phyloP scores from a whole-genome alignment of 2,329 filamentous ascomycete species.

The Neopestalotiopsis rosae region DNA sequence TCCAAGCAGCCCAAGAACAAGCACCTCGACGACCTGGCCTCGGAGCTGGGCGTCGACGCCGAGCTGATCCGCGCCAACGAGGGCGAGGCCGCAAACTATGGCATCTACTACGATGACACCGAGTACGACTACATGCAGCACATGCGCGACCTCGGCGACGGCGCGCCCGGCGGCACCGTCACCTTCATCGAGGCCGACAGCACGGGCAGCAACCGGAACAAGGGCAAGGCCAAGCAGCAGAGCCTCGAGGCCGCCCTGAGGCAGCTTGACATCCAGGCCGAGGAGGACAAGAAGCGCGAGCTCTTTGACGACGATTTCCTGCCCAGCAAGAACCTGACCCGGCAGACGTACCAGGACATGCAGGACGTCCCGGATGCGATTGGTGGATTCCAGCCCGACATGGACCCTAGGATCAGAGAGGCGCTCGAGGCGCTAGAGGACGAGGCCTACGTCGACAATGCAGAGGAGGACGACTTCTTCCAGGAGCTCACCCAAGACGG shows the following conservation, averaged over 20 bases:
- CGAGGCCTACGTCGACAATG: slow-evolving; percentile 87
- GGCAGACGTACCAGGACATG: slow-evolving; percentile 86
- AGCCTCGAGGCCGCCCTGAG: slow-evolving; percentile 83
- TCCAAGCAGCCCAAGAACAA: slow-evolving; percentile 56
- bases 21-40: slow-evolving; percentile 75
- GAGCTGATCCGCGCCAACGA: slow-evolving; percentile 81
- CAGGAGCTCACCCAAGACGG: slow-evolving; percentile 71
- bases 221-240: slow-evolving; percentile 73
- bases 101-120: slow-evolving; percentile 93
- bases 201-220: slow-evolving; percentile 59
- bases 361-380: slow-evolving; percentile 92
- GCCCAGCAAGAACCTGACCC: slow-evolving; percentile 78
- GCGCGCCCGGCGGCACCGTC: slow-evolving; percentile 68
- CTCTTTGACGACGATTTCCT: slow-evolving; percentile 77
- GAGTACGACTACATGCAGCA: slow-evolving; percentile 99
- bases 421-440: slow-evolving; percentile 93
- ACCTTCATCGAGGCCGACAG: slow-evolving; percentile 81
- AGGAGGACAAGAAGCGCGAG: slow-evolving; percentile 49
- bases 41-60: slow-evolving; percentile 73
- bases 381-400: slow-evolving; percentile 93
- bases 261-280: slow-evolving; percentile 57
- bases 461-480: slow-evolving; percentile 78
- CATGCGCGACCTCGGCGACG: slow-evolving; percentile 82
- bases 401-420: slow-evolving; percentile 92
- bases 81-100: slow-evolving; percentile 92